Conservation (phyloP, 2,329 filamentous ascomycete genomes). For the Alternaria consortialis region DNA sequence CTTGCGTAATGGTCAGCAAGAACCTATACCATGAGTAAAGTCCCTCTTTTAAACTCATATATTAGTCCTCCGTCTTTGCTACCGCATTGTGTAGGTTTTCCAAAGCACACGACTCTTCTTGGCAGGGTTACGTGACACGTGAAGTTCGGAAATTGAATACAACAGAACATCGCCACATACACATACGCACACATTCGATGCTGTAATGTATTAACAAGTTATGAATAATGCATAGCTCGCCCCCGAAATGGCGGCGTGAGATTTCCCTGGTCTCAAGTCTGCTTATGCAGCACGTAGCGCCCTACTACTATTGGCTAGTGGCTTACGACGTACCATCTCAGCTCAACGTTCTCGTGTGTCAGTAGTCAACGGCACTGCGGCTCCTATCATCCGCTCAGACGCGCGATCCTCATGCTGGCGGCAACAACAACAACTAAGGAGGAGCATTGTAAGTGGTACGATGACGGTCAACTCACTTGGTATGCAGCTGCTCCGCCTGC, state of each 20-base stretch:
- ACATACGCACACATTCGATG: neutral
- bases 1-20: neutral
- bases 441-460: too few relatives aligned
- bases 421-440: too few relatives aligned
- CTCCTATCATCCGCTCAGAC: neutral
- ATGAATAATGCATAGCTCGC: neutral
- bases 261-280: slow-evolving; percentile 11
- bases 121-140: neutral
- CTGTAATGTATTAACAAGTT: neutral
- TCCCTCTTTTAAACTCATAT: neutral
- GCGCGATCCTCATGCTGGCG: too few relatives aligned
- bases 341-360: slow-evolving; percentile 6
- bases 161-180: neutral
- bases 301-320: slow-evolving; percentile 5
- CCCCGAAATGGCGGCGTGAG: slow-evolving; percentile 26
- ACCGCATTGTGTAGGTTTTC: neutral
- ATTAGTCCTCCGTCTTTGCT: neutral
- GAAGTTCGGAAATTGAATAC: neutral
- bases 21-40: neutral
- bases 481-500: neutral
- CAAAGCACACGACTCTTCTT: neutral
- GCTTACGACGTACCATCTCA: slow-evolving; percentile 12
- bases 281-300: slow-evolving; percentile 24
- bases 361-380: slow-evolving; percentile 5
- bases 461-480: too few relatives aligned